These are phyloP conservation scores for Ascochyta clinopodiicola DNA, from an alignment of 2,329 filamentous ascomycete species.

Conservation along the genomic window DNA sequence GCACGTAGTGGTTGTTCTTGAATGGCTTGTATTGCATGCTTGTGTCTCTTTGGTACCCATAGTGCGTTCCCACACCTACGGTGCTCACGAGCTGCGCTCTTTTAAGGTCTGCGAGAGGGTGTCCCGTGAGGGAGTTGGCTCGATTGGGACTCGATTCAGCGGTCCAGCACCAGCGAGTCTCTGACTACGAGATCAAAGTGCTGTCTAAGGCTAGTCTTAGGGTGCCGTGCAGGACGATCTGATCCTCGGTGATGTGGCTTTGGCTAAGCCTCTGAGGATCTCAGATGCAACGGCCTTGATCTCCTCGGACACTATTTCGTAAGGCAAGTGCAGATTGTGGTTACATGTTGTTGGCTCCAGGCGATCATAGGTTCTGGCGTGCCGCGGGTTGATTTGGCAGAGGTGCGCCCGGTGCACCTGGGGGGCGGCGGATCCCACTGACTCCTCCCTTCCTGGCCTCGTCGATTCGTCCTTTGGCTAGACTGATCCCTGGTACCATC, in stretches of 20 bases:
- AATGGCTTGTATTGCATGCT: no score
- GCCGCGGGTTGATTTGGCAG: neutral
- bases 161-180: no score
- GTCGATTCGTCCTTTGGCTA: constrained; percentile 83
- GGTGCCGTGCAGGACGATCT: neutral
- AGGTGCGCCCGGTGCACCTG: constrained; percentile 26
- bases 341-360: neutral
- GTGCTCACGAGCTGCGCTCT: no score
- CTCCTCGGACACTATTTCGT: neutral
- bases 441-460: constrained; percentile 57
- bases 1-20: no score
- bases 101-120: no score
- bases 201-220: neutral
- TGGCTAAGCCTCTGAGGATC: neutral
- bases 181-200: neutral
- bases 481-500: constrained; percentile 88
- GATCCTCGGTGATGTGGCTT: neutral
- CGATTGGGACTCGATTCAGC: no score
- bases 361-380: constrained; percentile 13
- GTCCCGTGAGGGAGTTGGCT: no score
- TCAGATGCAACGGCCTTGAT: neutral
- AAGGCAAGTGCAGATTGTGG: neutral
- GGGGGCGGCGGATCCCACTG: constrained; percentile 43
- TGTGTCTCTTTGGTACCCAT: no score
- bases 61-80: no score